These are phyloP conservation scores for Acephala macrosclerotiorum DNA, from an alignment of 2,329 filamentous ascomycete genomes.

Conservation along the genomic window DNA sequence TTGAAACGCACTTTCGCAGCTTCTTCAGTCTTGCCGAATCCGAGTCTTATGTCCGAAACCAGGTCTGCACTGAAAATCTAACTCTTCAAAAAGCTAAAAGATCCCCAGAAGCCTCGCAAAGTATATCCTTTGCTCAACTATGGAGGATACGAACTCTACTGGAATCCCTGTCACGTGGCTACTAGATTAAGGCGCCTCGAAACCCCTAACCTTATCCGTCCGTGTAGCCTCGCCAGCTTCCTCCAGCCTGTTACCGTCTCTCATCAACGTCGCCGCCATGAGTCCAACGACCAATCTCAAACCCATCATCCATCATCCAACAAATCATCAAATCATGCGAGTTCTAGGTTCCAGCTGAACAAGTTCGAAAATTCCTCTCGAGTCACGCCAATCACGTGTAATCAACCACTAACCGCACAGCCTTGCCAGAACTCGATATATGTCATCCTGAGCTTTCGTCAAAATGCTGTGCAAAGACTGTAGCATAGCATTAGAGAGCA, in stretches of 20 bases:
- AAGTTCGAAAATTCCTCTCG: too few relatives aligned
- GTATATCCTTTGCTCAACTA: too few relatives aligned
- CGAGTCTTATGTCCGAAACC: background rate
- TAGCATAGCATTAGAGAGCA: background rate
- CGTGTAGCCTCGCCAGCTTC: too few relatives aligned
- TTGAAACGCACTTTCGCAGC: background rate
- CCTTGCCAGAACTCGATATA: background rate
- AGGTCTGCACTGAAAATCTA: background rate
- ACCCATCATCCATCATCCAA: background rate
- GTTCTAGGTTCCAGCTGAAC: background rate
- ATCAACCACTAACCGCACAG: background rate
- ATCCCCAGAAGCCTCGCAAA: background rate
- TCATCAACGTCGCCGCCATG: background rate
- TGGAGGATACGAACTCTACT: too few relatives aligned
- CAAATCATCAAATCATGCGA: background rate
- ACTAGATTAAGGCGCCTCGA: too few relatives aligned
- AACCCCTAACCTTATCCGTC: too few relatives aligned
- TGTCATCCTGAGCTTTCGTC: background rate
- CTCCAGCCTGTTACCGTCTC: too few relatives aligned
- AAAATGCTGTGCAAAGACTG: background rate
- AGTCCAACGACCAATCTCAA: background rate
- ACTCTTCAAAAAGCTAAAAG: background rate
- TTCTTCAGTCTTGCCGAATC: background rate
- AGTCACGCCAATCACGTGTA: background rate
- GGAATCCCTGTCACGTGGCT: too few relatives aligned